These are phyloP conservation scores for Monilinia fructicola DNA, from an alignment of 2,329 filamentous ascomycete genomes.

Conservation along the genomic window DNA sequence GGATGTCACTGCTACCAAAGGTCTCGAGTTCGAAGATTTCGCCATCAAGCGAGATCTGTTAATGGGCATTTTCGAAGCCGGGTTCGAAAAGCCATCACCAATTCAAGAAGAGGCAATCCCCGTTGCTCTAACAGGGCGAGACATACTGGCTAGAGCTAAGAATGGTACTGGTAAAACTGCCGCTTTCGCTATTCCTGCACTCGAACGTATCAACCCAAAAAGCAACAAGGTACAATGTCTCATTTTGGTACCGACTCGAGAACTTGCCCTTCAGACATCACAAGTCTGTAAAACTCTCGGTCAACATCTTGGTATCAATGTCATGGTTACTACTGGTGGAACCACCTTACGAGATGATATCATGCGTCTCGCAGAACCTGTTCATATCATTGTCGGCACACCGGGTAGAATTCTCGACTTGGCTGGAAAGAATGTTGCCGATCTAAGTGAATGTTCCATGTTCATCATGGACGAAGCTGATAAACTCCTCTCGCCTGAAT, in stretches of 20 bases:
- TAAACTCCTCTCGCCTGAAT: conserved; percentile 94
- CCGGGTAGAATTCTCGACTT: conserved; percentile 95
- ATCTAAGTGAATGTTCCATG: conserved; percentile 92
- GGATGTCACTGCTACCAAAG: conserved; percentile 98
- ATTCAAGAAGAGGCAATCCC: conserved; percentile 99
- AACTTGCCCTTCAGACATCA: conserved; percentile 95
- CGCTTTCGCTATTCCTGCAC: conserved; percentile 92
- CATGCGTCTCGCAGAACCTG: conserved; percentile 86
- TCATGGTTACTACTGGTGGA: conserved; percentile 98
- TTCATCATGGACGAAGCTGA: conserved; percentile 99
- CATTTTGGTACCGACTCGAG: conserved; percentile 93
- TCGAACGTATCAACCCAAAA: conserved; percentile 96
- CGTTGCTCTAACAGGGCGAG: conserved; percentile 89
- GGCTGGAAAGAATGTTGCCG: conserved; percentile 93
- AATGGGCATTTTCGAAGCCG: conserved; percentile 99
- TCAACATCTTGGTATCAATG: conserved; percentile 94
- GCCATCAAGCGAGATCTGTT: conserved; percentile 90
- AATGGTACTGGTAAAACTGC: conserved; percentile 99
- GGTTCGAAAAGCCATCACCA: conserved; percentile 96
- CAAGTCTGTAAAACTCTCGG: conserved; percentile 98
- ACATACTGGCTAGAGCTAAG: conserved; percentile 94
- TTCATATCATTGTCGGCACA: conserved; percentile 97
- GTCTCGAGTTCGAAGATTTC: conserved; percentile 96
- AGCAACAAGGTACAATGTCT: conserved; percentile 94
- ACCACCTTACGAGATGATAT: conserved; percentile 96